Conservation (phyloP, 2,329 filamentous ascomycete genomes). For the Diaporthe sp. region DNA sequence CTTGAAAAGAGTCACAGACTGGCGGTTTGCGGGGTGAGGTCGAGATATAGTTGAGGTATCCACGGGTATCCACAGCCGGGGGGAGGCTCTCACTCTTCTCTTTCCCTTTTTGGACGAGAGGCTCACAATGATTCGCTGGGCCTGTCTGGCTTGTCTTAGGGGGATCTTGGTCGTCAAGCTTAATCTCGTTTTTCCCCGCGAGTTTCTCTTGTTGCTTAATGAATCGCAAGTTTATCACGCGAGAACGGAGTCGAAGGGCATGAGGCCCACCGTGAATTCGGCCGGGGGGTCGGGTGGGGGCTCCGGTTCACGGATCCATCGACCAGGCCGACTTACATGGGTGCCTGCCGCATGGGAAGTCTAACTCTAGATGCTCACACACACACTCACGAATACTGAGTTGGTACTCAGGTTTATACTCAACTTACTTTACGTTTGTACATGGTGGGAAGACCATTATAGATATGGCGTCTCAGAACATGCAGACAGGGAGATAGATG, state of each 20-base stretch:
- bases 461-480: too few relatives aligned
- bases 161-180: not conserved
- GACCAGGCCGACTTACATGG: conserved; percentile 5
- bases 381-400: not conserved
- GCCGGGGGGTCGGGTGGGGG: conserved; percentile 18
- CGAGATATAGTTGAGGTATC: not conserved
- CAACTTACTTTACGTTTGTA: not conserved
- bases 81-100: not conserved
- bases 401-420: not conserved
- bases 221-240: conserved; percentile 14
- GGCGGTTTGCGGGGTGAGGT: not conserved
- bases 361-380: not conserved
- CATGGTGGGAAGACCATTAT: not conserved
- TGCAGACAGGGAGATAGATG: not conserved
- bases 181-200: conserved; percentile 9
- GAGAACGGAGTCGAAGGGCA: conserved; percentile 11
- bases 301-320: conserved; percentile 6
- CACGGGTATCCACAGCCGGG: conserved; percentile 26
- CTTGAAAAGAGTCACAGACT: not conserved
- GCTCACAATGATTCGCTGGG: conserved; percentile 29
- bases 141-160: not conserved
- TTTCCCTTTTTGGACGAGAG: conserved; percentile 26
- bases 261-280: not conserved
- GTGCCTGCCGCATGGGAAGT: not conserved
- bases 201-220: conserved; percentile 4